Base-by-base conservation (phyloP, 2,329 filamentous ascomycete genomes). In the Conoideocrella luteorostrata region DNA sequence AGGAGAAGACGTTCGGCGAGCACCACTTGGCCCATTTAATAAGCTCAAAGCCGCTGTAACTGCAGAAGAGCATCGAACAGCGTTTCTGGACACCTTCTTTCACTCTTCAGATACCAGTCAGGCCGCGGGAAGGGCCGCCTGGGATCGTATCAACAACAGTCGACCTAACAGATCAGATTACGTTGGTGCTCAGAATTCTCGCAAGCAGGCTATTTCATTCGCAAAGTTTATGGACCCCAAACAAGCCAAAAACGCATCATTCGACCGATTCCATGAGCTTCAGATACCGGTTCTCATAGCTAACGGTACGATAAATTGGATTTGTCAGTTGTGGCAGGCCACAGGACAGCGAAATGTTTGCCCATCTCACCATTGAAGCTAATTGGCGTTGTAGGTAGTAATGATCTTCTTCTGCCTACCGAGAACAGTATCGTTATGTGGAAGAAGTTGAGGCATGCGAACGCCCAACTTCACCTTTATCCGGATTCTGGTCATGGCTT, bases 341-440 rank as follows among this genome's bases (percentile, higher is more conserved):
- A 20, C 24, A 21, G 23, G 18, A n/a, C 7, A 22, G 38, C 32
- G 38, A 18, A 30, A 20, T 28, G 38, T 40, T 32, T 32, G 7
- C 30, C 38, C 30, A n/a, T 30, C 7, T 3, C 23, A 32, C 34
- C 36, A 36, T 43, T 30, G 29, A 24, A 28, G 22, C 35, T 43
- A 23, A 40, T 24, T 23, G 24, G 15, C 37, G 26, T 26, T 33
- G 36, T 41, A 65, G 59, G 64, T 37, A 56, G 56, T 41, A 51
- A 65, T 35, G 64, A 63, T 49, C 34, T 64, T 28, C 41, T 66
- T 17, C 34, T 63, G 4, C 64, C 66, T 4, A 64, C 59, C 0
- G 59, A 61, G 20, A 66, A 68, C 33, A 68, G 63, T 45, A 59
- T 61, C 11, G 32, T 64, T 13, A 54, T 68, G 54, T 66, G 64